Evolutionary conservation across 306 rosid genomes (phyloP), one percentile per base, ranked within the genome.

Genomic region (Cercis canadensis): DNA sequence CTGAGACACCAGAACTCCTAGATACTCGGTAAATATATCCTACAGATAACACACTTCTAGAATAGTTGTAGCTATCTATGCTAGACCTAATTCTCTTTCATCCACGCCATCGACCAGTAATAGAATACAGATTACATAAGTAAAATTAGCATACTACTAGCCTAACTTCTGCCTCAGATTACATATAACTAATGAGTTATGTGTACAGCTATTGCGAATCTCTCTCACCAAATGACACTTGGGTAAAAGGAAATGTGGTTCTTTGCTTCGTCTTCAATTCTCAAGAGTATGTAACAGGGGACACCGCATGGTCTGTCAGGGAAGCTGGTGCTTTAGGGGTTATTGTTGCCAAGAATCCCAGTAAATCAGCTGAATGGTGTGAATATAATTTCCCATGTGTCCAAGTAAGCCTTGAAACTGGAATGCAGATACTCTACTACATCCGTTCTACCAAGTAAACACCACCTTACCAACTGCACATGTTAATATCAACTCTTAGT

Each of bases 381-480:
- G 33, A 10, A 7, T 70, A 62, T 47, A 61, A 67, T 52, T 72
- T 79, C 41, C 84, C 84, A 9, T 76, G 82, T 40, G 78, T 72
- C 57, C 77, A 72, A 63, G 77, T 83, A 31, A 77, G 74, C 80
- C 66, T 75, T 12, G 84, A 83, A 44, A 47, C 57, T 4, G 87
- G 84, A 71, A 79, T 72, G 59, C 47, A 78, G 60, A 79, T 83
- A 41, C 77, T 79, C 39, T 43, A 57, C 73, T 79, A 83, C 65
- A 62, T 76, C 32, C 82, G 84, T 49, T 79, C 87, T 33, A 79
- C 84, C 46, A 78, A 74, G 87, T 78, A 78, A n/a, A 18, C 21
- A 4, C 8, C 51, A 17, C 10, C 19, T 24, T 43, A 41, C 8
- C 64, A 11, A 29, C 36, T 32, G 17, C 54, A 34, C 11, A 51